phyloP scores from a whole-genome alignment of 257 asterid genomes.

The Cinchona pubescens region DNA sequence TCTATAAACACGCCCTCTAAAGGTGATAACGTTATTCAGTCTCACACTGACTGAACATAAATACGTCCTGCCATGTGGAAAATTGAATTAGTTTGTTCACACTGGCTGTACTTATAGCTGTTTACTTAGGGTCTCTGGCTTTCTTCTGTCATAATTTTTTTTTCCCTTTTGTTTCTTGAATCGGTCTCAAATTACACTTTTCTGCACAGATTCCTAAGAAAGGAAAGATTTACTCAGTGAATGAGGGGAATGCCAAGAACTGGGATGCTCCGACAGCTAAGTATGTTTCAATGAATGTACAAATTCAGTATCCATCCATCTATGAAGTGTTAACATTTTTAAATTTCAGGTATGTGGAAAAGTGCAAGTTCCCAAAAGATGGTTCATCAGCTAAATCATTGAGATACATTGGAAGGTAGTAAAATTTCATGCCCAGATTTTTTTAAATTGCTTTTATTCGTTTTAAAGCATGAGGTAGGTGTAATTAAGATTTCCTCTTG shows the following conservation, averaged over 20 bases:
- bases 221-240: constrained; percentile 89
- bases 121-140: neutral
- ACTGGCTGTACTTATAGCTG: neutral
- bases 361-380: constrained; percentile 84
- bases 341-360: constrained; percentile 66
- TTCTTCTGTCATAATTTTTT: neutral
- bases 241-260: constrained; percentile 92
- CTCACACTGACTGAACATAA: neutral
- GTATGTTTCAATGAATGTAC: constrained; percentile 34
- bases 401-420: constrained; percentile 95
- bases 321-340: constrained; percentile 12
- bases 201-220: constrained; percentile 66
- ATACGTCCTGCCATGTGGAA: no score
- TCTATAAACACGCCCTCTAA: neutral
- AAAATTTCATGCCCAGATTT: neutral
- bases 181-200: neutral
- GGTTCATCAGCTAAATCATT: constrained; percentile 90
- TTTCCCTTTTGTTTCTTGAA: neutral
- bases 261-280: constrained; percentile 90
- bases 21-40: neutral
- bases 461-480: neutral
- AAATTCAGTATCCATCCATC: neutral
- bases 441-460: neutral
- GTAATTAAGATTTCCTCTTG: neutral
- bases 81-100: neutral